A percentile compares a stretch with the other conserved stretches of the same genome.
These are phyloP conservation scores for Debaryomyces fabryi DNA, from an alignment of 1,139 yeast species.

Conservation along the genomic window DNA sequence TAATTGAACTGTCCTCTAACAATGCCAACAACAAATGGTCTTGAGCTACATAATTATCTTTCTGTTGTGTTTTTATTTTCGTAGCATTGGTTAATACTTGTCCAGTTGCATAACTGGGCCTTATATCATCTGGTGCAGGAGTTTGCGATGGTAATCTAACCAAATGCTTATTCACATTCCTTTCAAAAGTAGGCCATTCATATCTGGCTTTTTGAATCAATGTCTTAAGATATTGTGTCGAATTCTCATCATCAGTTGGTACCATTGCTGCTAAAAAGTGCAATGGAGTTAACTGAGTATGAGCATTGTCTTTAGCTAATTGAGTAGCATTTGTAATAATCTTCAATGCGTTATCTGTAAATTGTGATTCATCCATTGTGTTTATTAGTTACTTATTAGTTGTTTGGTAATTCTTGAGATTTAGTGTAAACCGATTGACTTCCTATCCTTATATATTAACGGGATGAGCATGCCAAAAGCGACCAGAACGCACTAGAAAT, in stretches of 20 bases:
- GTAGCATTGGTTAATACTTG: slow-evolving; percentile 70
- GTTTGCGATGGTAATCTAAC: slow-evolving; percentile 85
- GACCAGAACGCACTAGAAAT: slow-evolving; percentile 1
- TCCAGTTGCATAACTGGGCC: slow-evolving; percentile 71
- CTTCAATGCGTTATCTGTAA: slow-evolving; percentile 90
- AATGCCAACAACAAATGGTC: slow-evolving; percentile 89
- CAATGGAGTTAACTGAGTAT: slow-evolving; percentile 80
- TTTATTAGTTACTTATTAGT: slow-evolving; percentile 8
- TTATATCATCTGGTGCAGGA: slow-evolving; percentile 81
- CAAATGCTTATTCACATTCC: slow-evolving; percentile 76
- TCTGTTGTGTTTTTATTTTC: slow-evolving; percentile 81
- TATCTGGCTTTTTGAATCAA: slow-evolving; percentile 83
- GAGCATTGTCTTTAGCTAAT: slow-evolving; percentile 81
- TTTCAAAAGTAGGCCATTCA: slow-evolving; percentile 81
- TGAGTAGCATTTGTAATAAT: slow-evolving; percentile 78
- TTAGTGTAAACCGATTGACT: background rate
- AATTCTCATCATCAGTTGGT: slow-evolving; percentile 68
- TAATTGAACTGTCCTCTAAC: slow-evolving; percentile 72
- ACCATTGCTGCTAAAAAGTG: slow-evolving; percentile 94
- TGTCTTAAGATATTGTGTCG: slow-evolving; percentile 77
- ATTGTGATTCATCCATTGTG: slow-evolving; percentile 66
- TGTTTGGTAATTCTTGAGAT: slow-evolving; percentile 9
- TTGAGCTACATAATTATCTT: slow-evolving; percentile 90
- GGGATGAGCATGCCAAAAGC: background rate
- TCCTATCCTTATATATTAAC: background rate